These are phyloP conservation scores for Phragmites australis DNA, from an alignment of 176 grass and related monocot genomes.

Conservation along the genomic window DNA sequence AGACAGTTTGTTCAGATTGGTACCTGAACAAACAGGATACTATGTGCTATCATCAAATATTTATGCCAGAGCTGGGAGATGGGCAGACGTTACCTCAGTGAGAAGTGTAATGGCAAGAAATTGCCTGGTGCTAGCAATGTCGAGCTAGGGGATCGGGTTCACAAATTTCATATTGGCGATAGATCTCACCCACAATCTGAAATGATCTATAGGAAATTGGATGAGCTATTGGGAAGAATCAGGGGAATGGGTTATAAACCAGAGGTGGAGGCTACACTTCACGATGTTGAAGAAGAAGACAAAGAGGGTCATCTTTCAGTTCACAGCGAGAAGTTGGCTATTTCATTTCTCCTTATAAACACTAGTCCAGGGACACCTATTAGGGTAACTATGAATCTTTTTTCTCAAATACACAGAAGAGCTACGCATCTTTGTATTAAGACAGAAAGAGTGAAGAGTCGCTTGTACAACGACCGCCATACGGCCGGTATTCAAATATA, in stretches of 20 bases:
- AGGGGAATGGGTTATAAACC: constrained; percentile 72
- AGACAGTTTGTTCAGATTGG: constrained; percentile 72
- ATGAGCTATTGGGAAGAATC: constrained; percentile 57
- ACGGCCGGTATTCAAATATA: no score
- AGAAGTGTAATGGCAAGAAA: constrained; percentile 74
- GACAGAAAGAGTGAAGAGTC: no score
- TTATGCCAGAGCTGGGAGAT: constrained; percentile 73
- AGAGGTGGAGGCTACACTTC: constrained; percentile 60
- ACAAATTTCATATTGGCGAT: constrained; percentile 75
- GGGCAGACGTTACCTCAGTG: constrained; percentile 65
- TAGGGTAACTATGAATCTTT: constrained; percentile 77
- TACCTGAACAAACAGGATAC: constrained; percentile 68
- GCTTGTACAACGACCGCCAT: no score
- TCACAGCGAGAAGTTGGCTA: constrained; percentile 77
- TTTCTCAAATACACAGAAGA: no score
- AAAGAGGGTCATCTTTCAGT: constrained; percentile 72
- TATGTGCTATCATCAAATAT: constrained; percentile 89
- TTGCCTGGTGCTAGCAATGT: constrained; percentile 72
- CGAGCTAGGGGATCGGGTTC: constrained; percentile 53
- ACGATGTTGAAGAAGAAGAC: constrained; percentile 92
- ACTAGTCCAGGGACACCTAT: constrained; percentile 49
- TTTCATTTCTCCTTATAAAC: constrained; percentile 71
- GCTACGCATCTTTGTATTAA: no score
- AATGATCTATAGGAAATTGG: constrained; percentile 72
- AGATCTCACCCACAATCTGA: constrained; percentile 65